Evolutionary conservation across 140 eudicot genomes (phyloP), one percentile per base, ranked within the genome.

Genomic region (Cichorium intybus): DNA sequence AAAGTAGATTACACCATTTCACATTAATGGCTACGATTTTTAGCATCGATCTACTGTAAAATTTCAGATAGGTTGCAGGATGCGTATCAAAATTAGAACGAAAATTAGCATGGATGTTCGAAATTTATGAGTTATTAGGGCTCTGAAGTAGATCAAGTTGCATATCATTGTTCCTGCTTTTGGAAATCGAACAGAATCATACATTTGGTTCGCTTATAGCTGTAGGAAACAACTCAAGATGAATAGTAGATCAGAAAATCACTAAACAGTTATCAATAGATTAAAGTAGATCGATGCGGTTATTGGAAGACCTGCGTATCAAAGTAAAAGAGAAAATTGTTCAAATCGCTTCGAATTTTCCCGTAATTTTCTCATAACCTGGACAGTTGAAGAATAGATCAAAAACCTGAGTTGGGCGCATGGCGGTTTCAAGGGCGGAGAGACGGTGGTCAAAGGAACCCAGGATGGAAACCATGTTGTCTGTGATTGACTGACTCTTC

Each of bases 391-490:
- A 31, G 22, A 47, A 20, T 6, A 34, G 59, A 53, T 46, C 59
- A 67, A 4, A 12, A 45, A 89, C 95, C 87, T 89, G 97, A 34
- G 97, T 89, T 0, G 96, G 96, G 17, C 97, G 88, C 95, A 89
- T 85, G 79, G 97, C 97, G 67, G 97, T 83, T 71, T 89, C 95
- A n/a, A 89, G 95, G 48, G 88, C 82, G 43, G 97, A 89, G 50
- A 89, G 87, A 52, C 95, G 95, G 72, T 89, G 97, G 68, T 89
- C 97, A 70, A 89, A 89, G 22, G 97, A 89, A 22, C 97, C 97
- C 26, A 89, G 64, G 24, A 85, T 89, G 28, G 86, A 69, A 60
- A 85, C 90, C 90, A 85, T 83, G 50, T 73, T 89, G 35, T 89
- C 97, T 1, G 95, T 85, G 68, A 89, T 82, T 34, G 88, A 72